Conservation (phyloP, 495 filamentous ascomycete genomes). For the Acidomyces sp. region DNA sequence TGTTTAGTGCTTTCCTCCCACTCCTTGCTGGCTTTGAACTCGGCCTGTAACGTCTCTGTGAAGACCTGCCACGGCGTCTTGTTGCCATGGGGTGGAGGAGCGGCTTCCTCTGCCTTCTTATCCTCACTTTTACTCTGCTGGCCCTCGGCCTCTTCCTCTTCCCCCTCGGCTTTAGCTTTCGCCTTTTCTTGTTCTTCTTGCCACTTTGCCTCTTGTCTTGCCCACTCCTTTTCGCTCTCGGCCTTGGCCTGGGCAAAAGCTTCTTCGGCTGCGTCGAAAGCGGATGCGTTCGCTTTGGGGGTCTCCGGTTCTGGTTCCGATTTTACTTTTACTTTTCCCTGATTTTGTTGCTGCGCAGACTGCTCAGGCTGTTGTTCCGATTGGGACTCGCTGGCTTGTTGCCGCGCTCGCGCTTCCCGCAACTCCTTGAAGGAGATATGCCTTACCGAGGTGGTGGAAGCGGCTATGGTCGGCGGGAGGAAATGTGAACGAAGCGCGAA, state of each 20-base stretch:
- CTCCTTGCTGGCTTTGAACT: slow-evolving; percentile 95
- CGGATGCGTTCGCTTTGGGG: slow-evolving; percentile 34
- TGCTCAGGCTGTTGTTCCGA: slow-evolving; percentile 22
- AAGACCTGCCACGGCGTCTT: slow-evolving; percentile 98
- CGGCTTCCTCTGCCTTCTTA: slow-evolving; percentile 58
- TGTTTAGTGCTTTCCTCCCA: slow-evolving; percentile 98
- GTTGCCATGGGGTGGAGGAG: slow-evolving; percentile 88
- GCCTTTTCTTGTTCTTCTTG: slow-evolving; percentile 26
- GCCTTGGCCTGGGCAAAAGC: slow-evolving; percentile 28
- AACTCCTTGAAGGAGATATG: slow-evolving; percentile 17
- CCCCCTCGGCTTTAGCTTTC: slow-evolving; percentile 26
- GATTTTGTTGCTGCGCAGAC: slow-evolving; percentile 35
- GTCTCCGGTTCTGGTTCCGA: slow-evolving; percentile 13
- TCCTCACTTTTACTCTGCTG: slow-evolving; percentile 43
- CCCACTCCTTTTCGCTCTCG: slow-evolving; percentile 18
- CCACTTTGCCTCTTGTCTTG: slow-evolving; percentile 35
- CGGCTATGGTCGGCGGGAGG: slow-evolving; percentile 18
- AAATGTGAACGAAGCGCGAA: slow-evolving; percentile 23
- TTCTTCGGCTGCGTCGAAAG: slow-evolving; percentile 24
- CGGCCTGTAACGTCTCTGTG: slow-evolving; percentile 78
- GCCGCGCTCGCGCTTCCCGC: slow-evolving; percentile 18
- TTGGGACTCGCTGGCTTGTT: slow-evolving; percentile 15
- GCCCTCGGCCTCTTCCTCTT: slow-evolving; percentile 18
- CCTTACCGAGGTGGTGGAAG: slow-evolving; percentile 14
- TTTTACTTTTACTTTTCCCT: slow-evolving; percentile 13